phyloP scores from a whole-genome alignment of 2,329 filamentous ascomycete genomes.

The Cadophora sp. region DNA sequence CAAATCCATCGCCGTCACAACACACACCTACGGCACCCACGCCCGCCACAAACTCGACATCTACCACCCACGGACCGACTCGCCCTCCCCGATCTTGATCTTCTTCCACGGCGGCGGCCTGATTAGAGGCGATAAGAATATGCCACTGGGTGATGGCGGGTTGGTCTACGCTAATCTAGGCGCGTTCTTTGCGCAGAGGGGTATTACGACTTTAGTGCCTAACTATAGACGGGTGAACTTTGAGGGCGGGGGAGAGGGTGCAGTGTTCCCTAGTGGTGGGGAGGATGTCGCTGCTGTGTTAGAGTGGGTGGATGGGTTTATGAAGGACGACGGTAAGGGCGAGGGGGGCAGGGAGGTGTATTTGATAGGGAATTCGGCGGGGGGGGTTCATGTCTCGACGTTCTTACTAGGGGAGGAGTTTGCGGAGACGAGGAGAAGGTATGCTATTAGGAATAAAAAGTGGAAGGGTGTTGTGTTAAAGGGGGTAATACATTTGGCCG shows the following conservation, averaged over 20 bases:
- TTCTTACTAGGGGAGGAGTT: slow-evolving; percentile 40
- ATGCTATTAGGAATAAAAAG: slow-evolving; percentile 21
- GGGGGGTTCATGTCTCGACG: slow-evolving; percentile 42
- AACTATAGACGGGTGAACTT: slow-evolving; percentile 43
- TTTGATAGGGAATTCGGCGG: slow-evolving; percentile 44
- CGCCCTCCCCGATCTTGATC: slow-evolving; percentile 38
- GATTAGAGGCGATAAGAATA: slow-evolving; percentile 39
- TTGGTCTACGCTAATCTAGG: slow-evolving; percentile 44
- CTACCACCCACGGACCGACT: slow-evolving; percentile 33
- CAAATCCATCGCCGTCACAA: slow-evolving; percentile 33
- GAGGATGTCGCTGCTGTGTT: slow-evolving; percentile 40
- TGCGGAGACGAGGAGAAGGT: slow-evolving; percentile 32
- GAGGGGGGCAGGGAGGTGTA: slow-evolving; percentile 37
- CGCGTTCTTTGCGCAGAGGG: slow-evolving; percentile 40
- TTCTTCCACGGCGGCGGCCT: slow-evolving; percentile 44
- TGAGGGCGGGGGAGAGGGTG: slow-evolving; percentile 38
- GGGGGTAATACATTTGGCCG: slow-evolving; percentile 37
- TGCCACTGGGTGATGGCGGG: slow-evolving; percentile 27
- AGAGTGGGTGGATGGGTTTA: slow-evolving; percentile 35
- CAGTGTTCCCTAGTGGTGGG: slow-evolving; percentile 40
- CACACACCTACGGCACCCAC: slow-evolving; percentile 40
- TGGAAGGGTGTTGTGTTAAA: slow-evolving; percentile 30
- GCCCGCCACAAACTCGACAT: slow-evolving; percentile 43
- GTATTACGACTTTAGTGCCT: slow-evolving; percentile 38
- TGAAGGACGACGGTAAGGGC: too few relatives aligned